Percentiles rank a stretch among this genome's conserved stretches.
Conservation (phyloP, 164 flowering plant species). For the Dillenia suffruticosa region DNA sequence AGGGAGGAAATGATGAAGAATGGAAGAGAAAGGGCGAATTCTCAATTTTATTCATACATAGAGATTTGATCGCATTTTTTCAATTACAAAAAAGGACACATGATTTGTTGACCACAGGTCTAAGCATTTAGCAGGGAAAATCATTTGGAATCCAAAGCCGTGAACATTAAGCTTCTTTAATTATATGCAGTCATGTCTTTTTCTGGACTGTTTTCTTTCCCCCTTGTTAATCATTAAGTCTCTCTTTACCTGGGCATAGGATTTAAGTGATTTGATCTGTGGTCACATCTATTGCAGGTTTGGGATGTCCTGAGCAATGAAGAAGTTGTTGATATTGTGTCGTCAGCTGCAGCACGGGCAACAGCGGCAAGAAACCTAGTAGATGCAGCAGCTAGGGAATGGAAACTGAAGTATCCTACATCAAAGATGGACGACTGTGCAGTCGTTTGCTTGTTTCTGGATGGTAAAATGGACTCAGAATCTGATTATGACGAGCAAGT, state of each 20-base stretch:
- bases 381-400: constrained; percentile 77
- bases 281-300: constrained; percentile 38
- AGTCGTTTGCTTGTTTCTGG: constrained; percentile 74
- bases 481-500: constrained; percentile 72
- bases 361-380: constrained; percentile 77
- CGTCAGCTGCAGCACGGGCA: constrained; percentile 60
- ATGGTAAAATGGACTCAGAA: constrained; percentile 80
- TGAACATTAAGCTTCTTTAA: no score
- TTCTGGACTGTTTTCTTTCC: neutral
- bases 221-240: neutral
- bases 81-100: no score
- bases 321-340: constrained; percentile 82
- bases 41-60: no score
- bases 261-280: no score
- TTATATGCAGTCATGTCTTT: no score
- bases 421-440: constrained; percentile 98
- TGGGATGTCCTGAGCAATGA: constrained; percentile 96
- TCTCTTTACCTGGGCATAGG: no score
- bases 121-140: no score
- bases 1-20: no score
- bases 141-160: no score
- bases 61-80: no score
- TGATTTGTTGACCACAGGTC: no score
- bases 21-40: no score
- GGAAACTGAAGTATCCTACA: constrained; percentile 88